A percentile compares a stretch with the other conserved stretches of the same genome.
phyloP scores from a whole-genome alignment of 1,284 basidiomycete species.

The Tausonia pullulans region DNA sequence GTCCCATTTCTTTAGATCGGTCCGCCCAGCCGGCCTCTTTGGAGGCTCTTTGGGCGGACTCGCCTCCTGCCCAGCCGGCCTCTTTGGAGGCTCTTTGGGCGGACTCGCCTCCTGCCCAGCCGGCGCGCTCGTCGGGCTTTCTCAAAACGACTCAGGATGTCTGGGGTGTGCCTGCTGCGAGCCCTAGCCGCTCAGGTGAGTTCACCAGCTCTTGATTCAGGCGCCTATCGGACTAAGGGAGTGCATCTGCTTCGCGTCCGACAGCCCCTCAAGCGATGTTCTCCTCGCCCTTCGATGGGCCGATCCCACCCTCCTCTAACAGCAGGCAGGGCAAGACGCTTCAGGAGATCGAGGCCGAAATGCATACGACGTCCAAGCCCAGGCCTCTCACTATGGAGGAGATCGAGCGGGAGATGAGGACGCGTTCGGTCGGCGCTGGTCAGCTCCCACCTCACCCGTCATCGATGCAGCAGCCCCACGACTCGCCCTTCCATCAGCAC shows the following conservation, averaged over 20 bases:
- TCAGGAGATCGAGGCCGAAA: conserved; percentile 89
- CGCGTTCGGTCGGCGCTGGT: conserved; percentile 14
- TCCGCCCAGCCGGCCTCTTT: conserved; percentile 1
- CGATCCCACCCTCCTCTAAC: conserved; percentile 1
- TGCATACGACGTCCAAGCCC: conserved; percentile 37
- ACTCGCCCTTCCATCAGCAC: background rate
- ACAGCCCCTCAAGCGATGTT: too few relatives aligned
- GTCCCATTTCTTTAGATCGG: too few relatives aligned
- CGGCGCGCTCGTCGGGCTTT: background rate
- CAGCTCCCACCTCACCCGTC: background rate
- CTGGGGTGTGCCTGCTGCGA: conserved; percentile 5
- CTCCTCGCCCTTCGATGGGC: conserved; percentile 5
- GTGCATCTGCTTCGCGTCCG: too few relatives aligned
- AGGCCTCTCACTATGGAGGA: conserved; percentile 35
- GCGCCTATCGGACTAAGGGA: too few relatives aligned
- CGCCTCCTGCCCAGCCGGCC: background rate
- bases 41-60: conserved; percentile 11
- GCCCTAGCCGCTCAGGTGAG: background rate
- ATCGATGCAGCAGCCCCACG: background rate
- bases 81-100: conserved; percentile 14
- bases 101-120: background rate
- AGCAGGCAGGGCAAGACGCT: conserved; percentile 42
- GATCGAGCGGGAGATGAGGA: conserved; percentile 37
- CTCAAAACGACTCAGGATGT: conserved; percentile 5
- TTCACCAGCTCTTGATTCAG: too few relatives aligned